Evolutionary conservation across 345 rosid species (phyloP), one percentile per base, ranked within the genome.

Genomic region (Eucalyptus brandiana): DNA sequence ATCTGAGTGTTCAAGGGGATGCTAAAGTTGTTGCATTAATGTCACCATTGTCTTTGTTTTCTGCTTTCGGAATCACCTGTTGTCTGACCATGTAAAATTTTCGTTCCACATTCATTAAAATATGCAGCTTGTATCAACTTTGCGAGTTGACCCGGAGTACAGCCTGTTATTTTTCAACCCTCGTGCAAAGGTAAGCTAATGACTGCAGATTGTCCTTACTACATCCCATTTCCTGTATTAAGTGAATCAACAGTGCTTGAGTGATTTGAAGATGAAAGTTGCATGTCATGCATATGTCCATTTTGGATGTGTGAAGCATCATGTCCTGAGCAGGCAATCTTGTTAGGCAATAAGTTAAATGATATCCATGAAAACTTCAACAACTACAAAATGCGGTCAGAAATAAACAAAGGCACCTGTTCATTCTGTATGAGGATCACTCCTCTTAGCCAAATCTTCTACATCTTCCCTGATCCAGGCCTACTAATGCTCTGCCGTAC

Each of bases 101-200:
- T 21, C 21, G 5, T 85, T 86, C 87, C 86, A 51, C 47, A 34
- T 86, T 87, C 91, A 88, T 88, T 93, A 62, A 90, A 88, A 88
- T 91, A 32, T 94, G 96, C 98, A 97, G 99, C 94, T 97, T 90
- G 98, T 97, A 94, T 96, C 99, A 80, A 91, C 95, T 67, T 90
- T 96, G 91, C 93, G 93, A 93, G 95, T 96, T 88, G 88, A 93
- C 88, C 99, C 99, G 13, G 98, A 94, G 91, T 96, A 94, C 96
- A 96, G 87, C 93, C 91, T 97, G 93, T 90, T 97, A 88, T 93
- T 90, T 91, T 94, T 95, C 92, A 94, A 94, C 91, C 97, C 97
- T 88, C 91, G 90, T 92, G 97, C 98, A 65, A 95, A 96, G 99
- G 99, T 95, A 97, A 88, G 90, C 88, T 89, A 76, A 48, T 86